Base-by-base conservation (phyloP, 176 grass and related monocot genomes). In the Phyllostachys edulis region DNA sequence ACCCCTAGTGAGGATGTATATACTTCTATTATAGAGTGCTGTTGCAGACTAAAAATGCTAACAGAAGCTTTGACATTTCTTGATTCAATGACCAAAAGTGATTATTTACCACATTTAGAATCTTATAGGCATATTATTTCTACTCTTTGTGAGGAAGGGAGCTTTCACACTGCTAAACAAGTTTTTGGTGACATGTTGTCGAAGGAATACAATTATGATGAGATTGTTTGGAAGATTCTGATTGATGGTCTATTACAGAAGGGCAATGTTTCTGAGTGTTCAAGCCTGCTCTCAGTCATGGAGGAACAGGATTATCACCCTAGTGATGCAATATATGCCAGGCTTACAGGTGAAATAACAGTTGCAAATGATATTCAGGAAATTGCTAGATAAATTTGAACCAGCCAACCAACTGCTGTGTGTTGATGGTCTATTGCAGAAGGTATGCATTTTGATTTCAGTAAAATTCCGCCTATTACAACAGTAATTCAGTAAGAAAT, bases 201-300 rank as follows among this genome's bases (percentile, higher is more conserved):
- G 11, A 92, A 85, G 79, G 90, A 85, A 49, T 97, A 94, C 87
- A 94, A 90, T 81, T 77, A 78, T 17, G 86, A 97, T 94, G 94
- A 97, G 86, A 85, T 97, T 84, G 92, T 73, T 64, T 90, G 92
- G 90, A 97, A 90, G 75, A 97, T 97, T 87, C 87, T 97, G 71
- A 80, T 94, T 87, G 88, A 92, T 90, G 85, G 82, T 46, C 70
- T 97, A 75, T 81, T 97, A 81, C 55, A 68, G 72, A 94, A 80
- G 32, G 92, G 90, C 23, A 85, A 87, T 78, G 78, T 78, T 78
- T 67, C 89, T 80, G 74, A 87, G 59, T 93, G 86, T 74, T 90
- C 77, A 41, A 72, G 77, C 27, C 85, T 94, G 50, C 80, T 97
- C 26, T 87, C 82, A 9, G 54, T 92, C 57, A 94, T 97, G 92